Percentiles rank a stretch among this genome's conserved stretches.
Evolutionary conservation across 129 eudicot species (phyloP).

Genomic region (sunflower (Helianthus annuus)): HanXRQr2.0-SUNRISE NC_035441.2:189462275-189462774

Average conservation of each 20-base stretch:
- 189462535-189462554: conserved; percentile 59
- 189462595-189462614: conserved; percentile 43
- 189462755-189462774: no score
- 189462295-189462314: conserved; percentile 72
- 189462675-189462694: no score
- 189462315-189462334: conserved; percentile 15
- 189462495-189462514: conserved; percentile 26
- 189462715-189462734: no score
- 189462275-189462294: conserved; percentile 89
- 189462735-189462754: no score
- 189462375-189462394: no score
- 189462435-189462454: conserved; percentile 12
- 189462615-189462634: no score
- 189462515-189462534: conserved; percentile 84
- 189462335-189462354: conserved; percentile 13
- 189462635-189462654: no score
- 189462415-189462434: conserved; percentile 5
- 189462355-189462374: no score
- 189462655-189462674: neutral
- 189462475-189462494: neutral
- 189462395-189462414: no score
- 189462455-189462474: neutral
- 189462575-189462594: conserved; percentile 40
- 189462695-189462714: no score
- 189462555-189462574: conserved; percentile 42